Conservation (phyloP, 2,329 filamentous ascomycete species). For the Juglanconis juglandina region DNA sequence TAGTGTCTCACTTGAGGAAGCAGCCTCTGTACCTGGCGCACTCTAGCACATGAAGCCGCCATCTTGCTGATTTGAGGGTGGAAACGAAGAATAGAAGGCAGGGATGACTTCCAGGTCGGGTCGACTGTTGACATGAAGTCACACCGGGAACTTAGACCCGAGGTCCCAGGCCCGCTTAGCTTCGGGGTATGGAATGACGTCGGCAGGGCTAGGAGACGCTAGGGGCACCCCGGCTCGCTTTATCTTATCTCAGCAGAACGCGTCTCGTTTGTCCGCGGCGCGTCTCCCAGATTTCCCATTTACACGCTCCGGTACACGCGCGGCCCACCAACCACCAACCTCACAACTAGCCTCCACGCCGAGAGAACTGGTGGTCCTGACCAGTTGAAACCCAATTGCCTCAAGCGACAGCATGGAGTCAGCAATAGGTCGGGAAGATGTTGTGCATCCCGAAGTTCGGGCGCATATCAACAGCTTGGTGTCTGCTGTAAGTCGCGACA, state of each 20-base stretch:
- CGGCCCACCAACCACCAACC: background rate
- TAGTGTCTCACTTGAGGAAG: conserved; percentile 56
- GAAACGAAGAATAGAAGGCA: background rate
- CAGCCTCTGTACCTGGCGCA: conserved; percentile 33
- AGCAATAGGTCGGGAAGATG: conserved; percentile 13
- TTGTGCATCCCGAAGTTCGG: conserved; percentile 84
- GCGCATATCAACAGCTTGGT: conserved; percentile 92
- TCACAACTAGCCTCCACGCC: background rate
- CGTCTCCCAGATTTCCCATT: conserved; percentile 17
- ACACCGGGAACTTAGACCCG: background rate
- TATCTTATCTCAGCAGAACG: conserved; percentile 1
- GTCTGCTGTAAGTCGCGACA: conserved; percentile 67
- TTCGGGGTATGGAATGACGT: background rate
- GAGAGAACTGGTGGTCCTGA: background rate
- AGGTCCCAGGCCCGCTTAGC: conserved; percentile 6
- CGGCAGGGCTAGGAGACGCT: conserved; percentile 1
- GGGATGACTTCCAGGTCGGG: background rate
- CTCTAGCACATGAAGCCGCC: conserved; percentile 38
- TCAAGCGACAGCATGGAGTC: conserved; percentile 14
- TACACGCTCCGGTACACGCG: conserved; percentile 3
- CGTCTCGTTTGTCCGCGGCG: conserved; percentile 11
- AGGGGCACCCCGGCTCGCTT: background rate
- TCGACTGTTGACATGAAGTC: conserved; percentile 14
- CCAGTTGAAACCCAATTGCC: background rate
- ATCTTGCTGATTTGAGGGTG: conserved; percentile 27